Percentiles rank a stretch among this genome's conserved stretches.
These are phyloP conservation scores for Zygosaccharomyces pseudobailii DNA, from an alignment of 1,139 yeast genomes.

Conservation along the genomic window DNA sequence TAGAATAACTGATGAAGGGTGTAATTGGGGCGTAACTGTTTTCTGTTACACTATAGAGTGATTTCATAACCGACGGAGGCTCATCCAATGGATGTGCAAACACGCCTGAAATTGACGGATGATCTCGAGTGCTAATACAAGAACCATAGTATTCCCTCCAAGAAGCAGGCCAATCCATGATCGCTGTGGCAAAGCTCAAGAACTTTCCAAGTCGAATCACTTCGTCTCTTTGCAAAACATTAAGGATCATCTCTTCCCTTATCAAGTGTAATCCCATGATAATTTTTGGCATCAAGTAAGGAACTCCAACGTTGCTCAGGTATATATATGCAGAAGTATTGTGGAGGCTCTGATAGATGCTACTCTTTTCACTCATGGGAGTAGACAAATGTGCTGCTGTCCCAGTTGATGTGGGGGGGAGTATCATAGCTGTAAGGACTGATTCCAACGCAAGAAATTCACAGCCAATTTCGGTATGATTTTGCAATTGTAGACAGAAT, in stretches of 20 bases:
- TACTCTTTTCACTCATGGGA: slow-evolving; percentile 8
- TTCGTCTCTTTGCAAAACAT: slow-evolving; percentile 42
- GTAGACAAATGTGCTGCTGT: not conserved
- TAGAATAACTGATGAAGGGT: slow-evolving; percentile 63
- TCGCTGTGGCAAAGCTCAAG: slow-evolving; percentile 54
- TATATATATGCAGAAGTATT: slow-evolving; percentile 13
- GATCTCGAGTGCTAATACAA: not conserved
- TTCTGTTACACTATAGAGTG: slow-evolving; percentile 31
- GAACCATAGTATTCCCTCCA: slow-evolving; percentile 59
- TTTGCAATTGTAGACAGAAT: not conserved
- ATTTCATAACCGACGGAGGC: slow-evolving; percentile 33
- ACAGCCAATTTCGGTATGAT: not conserved
- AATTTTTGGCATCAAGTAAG: slow-evolving; percentile 56
- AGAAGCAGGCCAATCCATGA: slow-evolving; percentile 71
- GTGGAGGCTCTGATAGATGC: not conserved
- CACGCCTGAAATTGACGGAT: not conserved
- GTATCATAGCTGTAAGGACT: slow-evolving; percentile 13
- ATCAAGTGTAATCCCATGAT: slow-evolving; percentile 67
- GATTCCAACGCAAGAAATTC: slow-evolving; percentile 10
- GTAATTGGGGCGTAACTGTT: slow-evolving; percentile 26
- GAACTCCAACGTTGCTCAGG: slow-evolving; percentile 37
- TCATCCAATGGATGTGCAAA: slow-evolving; percentile 33
- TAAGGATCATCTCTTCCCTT: slow-evolving; percentile 68
- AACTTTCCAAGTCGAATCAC: slow-evolving; percentile 46
- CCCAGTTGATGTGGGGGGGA: slow-evolving; percentile 4